Conservation (phyloP, 1,284 basidiomycete species). For the Tilletiopsis washingtonensis region DNA sequence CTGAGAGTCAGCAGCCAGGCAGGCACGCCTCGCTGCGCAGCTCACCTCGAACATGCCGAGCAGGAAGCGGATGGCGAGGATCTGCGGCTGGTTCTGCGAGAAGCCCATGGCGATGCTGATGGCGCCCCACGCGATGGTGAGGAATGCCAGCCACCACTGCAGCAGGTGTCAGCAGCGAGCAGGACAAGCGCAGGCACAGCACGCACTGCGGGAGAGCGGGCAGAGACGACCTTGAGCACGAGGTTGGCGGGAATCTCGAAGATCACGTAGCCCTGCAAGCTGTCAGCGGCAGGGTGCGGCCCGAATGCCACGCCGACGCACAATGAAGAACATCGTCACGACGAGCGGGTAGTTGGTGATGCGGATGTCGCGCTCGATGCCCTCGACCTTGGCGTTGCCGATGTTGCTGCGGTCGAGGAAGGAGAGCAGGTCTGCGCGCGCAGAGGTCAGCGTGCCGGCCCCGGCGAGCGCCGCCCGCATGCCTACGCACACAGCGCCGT, state of each 20-base stretch:
- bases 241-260: constrained; percentile 28
- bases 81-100: constrained; percentile 54
- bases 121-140: constrained; percentile 59
- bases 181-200: too few relatives aligned
- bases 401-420: constrained; percentile 34
- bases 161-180: too few relatives aligned
- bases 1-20: too few relatives aligned
- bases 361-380: constrained; percentile 20
- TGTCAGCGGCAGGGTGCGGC: neutral
- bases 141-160: constrained; percentile 60
- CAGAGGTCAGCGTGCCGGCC: neutral
- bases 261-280: constrained; percentile 18
- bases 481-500: constrained; percentile 18
- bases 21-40: too few relatives aligned
- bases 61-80: constrained; percentile 58
- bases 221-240: constrained; percentile 55
- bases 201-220: too few relatives aligned
- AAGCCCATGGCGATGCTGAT: constrained; percentile 59
- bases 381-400: constrained; percentile 29
- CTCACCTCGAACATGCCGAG: constrained; percentile 26
- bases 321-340: constrained; percentile 27
- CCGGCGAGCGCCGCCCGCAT: too few relatives aligned
- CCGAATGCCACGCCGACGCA: neutral
- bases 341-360: constrained; percentile 23
- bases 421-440: constrained; percentile 12